Evolutionary conservation across 2,329 filamentous ascomycete genomes (phyloP), one percentile per base, ranked within the genome.

Genomic region (Colletotrichum nymphaeae): DNA sequence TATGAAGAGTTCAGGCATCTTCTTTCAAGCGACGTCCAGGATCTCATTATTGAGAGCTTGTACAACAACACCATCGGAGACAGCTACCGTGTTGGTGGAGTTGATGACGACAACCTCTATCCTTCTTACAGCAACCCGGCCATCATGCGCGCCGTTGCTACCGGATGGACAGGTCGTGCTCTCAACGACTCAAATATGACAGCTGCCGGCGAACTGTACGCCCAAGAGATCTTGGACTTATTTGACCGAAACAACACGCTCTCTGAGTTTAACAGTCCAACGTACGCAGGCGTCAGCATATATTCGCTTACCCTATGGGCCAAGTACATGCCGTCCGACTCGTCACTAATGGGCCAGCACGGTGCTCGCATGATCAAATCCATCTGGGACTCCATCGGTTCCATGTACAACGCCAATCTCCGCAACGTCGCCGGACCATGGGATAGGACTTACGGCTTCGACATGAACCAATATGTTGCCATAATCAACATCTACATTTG

Each of bases 371-470:
- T 91, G 84, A 83, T 92, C n/a, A 75, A 79, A 3, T 78, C 85
- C 11, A 89, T 86, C 0, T 92, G 89, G 90, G 81, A 85, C 3
- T 83, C 85, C 1, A 82, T 89, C 1, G 83, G 84, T 0, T 75
- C 85, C 55, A 82, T 92, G 1, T 92, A 89, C 83, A 88, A 92
- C 65, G 86, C 90, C 0, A 84, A 86, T 1, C 78, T 92, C 80
- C 87, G 85, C 73, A 92, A 92, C 70, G 84, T 92, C 37, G 90
- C 90, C 1, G 90, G 90, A 0, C 90, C 90, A 0, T 92, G 90
- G 90, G 91, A 92, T 77, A 86, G 91, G 0, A 83, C 86, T 0
- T 92, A 92, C 74, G 90, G 90, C 0, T 91, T 87, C 72, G 89
- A 92, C 72, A 91, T 92, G 90, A 91, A 90, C 62, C 81, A 85